These are phyloP conservation scores for Podaxis mareebaensis DNA, from an alignment of 768 basidiomycete species.

Conservation along the genomic window DNA sequence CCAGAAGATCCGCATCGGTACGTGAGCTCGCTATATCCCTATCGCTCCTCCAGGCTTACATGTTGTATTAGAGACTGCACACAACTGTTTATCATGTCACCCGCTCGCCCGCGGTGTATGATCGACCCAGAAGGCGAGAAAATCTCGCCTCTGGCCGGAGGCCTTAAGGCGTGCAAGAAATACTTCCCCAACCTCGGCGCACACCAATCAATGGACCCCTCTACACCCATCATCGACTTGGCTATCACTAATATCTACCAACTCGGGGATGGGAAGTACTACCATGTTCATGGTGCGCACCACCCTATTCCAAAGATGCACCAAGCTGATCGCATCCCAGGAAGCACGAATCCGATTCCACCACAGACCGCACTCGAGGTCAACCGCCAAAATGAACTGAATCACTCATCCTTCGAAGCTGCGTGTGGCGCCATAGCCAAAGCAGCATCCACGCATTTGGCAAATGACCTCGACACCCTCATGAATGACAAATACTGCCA, in stretches of 20 bases:
- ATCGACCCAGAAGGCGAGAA: slow-evolving; percentile 19
- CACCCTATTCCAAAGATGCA: background rate
- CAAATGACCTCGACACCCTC: slow-evolving; percentile 21
- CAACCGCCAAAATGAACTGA: slow-evolving; percentile 1
- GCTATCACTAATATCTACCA: slow-evolving; percentile 28
- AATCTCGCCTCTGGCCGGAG: background rate
- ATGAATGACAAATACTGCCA: slow-evolving; percentile 26
- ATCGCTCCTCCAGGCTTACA: background rate
- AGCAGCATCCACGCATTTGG: slow-evolving; percentile 16
- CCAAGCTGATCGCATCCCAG: slow-evolving; percentile 9
- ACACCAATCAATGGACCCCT: slow-evolving; percentile 6
- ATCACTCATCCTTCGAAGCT: slow-evolving; percentile 9
- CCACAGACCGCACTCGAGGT: slow-evolving; percentile 15
- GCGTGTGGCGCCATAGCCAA: slow-evolving; percentile 16
- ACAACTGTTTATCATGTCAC: slow-evolving; percentile 22
- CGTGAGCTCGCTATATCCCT: slow-evolving; percentile 14
- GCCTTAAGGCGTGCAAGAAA: slow-evolving; percentile 9
- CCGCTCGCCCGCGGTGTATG: background rate
- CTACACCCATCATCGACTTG: slow-evolving; percentile 1
- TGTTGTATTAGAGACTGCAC: slow-evolving; percentile 22
- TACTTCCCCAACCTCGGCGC: slow-evolving; percentile 21
- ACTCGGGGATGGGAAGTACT: slow-evolving; percentile 27
- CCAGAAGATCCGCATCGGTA: slow-evolving; percentile 25
- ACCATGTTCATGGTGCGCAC: slow-evolving; percentile 25
- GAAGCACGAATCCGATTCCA: slow-evolving; percentile 18